phyloP scores from a whole-genome alignment of 768 basidiomycete species.

The Naganishia kalamii region DNA sequence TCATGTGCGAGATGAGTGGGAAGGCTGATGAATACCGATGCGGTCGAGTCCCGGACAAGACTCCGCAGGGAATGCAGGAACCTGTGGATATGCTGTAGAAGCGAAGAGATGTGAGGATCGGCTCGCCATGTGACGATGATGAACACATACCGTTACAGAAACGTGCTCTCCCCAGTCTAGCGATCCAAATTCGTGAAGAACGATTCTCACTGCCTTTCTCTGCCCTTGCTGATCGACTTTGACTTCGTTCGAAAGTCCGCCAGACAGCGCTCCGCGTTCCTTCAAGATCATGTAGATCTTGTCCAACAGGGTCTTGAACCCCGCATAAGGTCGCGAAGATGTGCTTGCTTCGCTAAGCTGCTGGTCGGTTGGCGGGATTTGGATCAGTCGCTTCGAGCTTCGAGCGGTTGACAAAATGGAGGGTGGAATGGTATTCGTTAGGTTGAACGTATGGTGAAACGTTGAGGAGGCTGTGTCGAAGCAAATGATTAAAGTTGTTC shows the following conservation, averaged over 20 bases:
- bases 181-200: conserved; percentile 44
- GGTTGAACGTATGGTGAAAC: conserved; percentile 23
- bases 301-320: background rate
- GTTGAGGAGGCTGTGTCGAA: conserved; percentile 50
- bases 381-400: conserved; percentile 23
- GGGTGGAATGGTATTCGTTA: conserved; percentile 36
- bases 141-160: background rate
- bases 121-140: background rate
- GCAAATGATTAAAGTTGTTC: conserved; percentile 58
- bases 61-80: conserved; percentile 67
- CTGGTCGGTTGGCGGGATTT: conserved; percentile 22
- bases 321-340: background rate
- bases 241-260: background rate
- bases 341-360: background rate
- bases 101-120: background rate
- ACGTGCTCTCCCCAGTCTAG: conserved; percentile 40
- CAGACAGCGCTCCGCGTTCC: background rate
- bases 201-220: conserved; percentile 36
- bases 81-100: conserved; percentile 53
- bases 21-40: conserved; percentile 64
- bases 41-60: conserved; percentile 44
- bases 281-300: background rate
- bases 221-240: conserved; percentile 2
- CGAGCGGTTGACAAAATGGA: conserved; percentile 26
- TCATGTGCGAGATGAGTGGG: conserved; percentile 56